Percentiles rank a stretch among this genome's conserved stretches.
These are phyloP conservation scores for Beauveria australis DNA, from an alignment of 2,329 filamentous ascomycete species.

Conservation along the genomic window DNA sequence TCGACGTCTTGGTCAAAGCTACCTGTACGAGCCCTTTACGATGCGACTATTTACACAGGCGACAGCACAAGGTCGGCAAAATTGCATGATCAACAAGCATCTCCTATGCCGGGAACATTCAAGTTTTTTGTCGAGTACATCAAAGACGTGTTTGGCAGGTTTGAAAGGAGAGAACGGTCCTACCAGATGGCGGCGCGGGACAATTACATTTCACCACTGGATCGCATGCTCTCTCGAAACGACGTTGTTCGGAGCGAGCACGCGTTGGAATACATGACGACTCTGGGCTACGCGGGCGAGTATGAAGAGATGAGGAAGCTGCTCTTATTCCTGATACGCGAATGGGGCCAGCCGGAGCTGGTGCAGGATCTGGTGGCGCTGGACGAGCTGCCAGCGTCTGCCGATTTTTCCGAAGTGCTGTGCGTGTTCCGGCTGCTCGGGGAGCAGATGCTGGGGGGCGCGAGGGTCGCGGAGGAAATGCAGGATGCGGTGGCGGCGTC, in stretches of 20 bases:
- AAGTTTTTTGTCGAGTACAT: background rate
- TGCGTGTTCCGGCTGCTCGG: constrained; percentile 39
- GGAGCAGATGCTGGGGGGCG: constrained; percentile 2
- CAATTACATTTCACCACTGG: constrained; percentile 22
- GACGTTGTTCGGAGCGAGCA: constrained; percentile 30
- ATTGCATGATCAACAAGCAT: background rate
- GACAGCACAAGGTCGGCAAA: background rate
- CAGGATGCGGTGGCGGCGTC: constrained; percentile 19
- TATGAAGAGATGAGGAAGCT: constrained; percentile 47
- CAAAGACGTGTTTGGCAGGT: background rate
- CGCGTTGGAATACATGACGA: constrained; percentile 52
- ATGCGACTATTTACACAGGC: background rate
- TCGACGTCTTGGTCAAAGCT: background rate
- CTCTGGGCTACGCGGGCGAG: constrained; percentile 54
- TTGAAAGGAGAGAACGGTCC: background rate
- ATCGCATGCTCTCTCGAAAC: constrained; percentile 24
- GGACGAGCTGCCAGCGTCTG: constrained; percentile 24
- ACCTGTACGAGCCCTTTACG: background rate
- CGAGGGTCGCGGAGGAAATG: constrained; percentile 22
- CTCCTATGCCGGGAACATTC: background rate
- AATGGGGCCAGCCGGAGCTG: constrained; percentile 31
- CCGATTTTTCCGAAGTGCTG: constrained; percentile 30
- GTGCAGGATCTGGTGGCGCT: constrained; percentile 28
- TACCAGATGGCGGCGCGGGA: constrained; percentile 14
- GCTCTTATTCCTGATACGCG: constrained; percentile 48